These are phyloP conservation scores for Prunus salicina DNA, from an alignment of 306 rosid species.

Conservation along the genomic window DNA sequence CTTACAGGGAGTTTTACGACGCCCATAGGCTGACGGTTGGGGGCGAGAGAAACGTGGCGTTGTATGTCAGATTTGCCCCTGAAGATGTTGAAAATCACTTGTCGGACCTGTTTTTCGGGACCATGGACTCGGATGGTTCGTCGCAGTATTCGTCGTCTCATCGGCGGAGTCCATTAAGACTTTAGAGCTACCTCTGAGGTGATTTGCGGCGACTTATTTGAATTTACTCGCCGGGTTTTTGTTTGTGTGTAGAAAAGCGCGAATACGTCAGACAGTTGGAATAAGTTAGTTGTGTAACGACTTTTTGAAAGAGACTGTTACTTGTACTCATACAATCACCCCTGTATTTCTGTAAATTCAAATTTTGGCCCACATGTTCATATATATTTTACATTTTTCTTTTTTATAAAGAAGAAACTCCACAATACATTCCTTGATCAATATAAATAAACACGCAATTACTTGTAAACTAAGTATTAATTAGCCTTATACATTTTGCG, in stretches of 20 bases:
- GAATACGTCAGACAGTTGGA: neutral
- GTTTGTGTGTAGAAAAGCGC: neutral
- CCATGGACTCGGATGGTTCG: constrained; percentile 7
- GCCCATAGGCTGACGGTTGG: constrained; percentile 28
- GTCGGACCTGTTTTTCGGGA: constrained; percentile 42
- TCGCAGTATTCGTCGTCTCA: constrained; percentile 14
- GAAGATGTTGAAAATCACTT: constrained; percentile 52
- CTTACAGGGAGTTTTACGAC: constrained; percentile 46
- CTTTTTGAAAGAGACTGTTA: neutral
- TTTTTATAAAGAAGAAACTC: too few relatives aligned
- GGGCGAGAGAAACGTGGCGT: constrained; percentile 4
- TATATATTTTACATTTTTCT: neutral
- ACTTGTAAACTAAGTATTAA: too few relatives aligned
- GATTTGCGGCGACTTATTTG: neutral
- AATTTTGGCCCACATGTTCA: neutral
- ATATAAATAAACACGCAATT: too few relatives aligned
- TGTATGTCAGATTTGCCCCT: constrained; percentile 45
- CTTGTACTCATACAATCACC: neutral
- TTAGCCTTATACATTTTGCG: too few relatives aligned
- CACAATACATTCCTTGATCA: too few relatives aligned
- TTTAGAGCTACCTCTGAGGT: neutral
- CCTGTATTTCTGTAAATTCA: neutral
- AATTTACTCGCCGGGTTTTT: constrained; percentile 1
- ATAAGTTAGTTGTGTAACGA: neutral
- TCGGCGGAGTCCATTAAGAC: neutral